Evolutionary conservation across 1,139 yeast species (phyloP), one percentile per base, ranked within the genome.

Genomic region (Scheffersomyces lignicola): DNA sequence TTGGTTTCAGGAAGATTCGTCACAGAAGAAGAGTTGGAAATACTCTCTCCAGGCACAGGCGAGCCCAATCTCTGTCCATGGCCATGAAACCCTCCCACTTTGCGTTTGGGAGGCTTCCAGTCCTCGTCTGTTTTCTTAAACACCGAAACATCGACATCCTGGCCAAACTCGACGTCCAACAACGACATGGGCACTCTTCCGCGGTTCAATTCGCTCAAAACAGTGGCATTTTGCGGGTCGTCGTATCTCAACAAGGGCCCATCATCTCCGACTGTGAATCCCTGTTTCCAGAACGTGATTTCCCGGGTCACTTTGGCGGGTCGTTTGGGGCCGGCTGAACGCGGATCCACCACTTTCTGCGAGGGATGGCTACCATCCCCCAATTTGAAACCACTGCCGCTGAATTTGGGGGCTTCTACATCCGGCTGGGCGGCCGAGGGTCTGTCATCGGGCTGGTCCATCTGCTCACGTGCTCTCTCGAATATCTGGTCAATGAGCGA

Each of bases 61-160:
- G 92, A 81, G 1, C 99, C 99, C 38, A 92, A 69, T 48, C 97
- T 73, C 40, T 83, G 83, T n/a, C 99, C 98, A 2, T 65, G 54
- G 4, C 98, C 97, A 18, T 61, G 66, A 56, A 86, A 90, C 0
- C 96, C 96, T 4, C 80, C 88, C 6, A 65, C 47, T 52, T 54
- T 75, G 38, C 76, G 71, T 62, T 81, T 83, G 22, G 95, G 90
- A 8, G 94, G 83, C 29, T 56, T 64, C 62, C 78, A 92, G 35
- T 86, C 88, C 56, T 90, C 96, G 39, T 88, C 95, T 32, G 86
- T 65, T 50, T 83, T 82, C 52, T 83, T 81, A 41, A 74, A 73
- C n/a, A 92, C 95, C 29, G 82, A 79, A 12, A 92, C 97, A 56
- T 90, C 96, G n/a, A 94, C 97, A 45, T 87, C 94, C 63, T 92